These are phyloP conservation scores for Stephania cephalantha DNA, from an alignment of 164 flowering plant species.

Conservation along the genomic window DNA sequence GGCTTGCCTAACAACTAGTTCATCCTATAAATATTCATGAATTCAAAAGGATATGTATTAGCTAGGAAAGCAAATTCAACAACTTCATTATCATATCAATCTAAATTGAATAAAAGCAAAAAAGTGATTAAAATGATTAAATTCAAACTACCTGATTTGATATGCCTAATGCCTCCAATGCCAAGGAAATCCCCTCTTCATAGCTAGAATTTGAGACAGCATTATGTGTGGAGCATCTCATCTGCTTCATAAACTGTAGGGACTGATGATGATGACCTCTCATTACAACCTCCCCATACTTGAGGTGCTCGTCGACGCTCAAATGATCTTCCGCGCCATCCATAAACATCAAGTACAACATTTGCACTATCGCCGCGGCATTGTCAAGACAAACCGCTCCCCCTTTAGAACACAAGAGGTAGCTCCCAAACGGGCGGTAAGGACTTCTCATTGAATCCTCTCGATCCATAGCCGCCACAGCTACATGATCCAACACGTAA, in stretches of 20 bases:
- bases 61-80: background rate
- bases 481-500: conserved; percentile 18
- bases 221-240: conserved; percentile 19
- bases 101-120: background rate
- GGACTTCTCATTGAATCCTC: conserved; percentile 6
- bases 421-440: conserved; percentile 65
- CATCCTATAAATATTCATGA: conserved; percentile 22
- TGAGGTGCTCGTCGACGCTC: conserved; percentile 52
- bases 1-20: conserved; percentile 13
- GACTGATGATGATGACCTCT: conserved; percentile 14
- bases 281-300: conserved; percentile 42
- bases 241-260: conserved; percentile 30
- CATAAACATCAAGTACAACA: conserved; percentile 43
- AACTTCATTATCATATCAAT: background rate
- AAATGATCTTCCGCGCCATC: conserved; percentile 19
- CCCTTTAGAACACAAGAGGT: conserved; percentile 44
- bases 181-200: conserved; percentile 54
- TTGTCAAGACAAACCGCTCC: conserved; percentile 64
- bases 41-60: too few species aligned
- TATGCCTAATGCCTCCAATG: conserved; percentile 51
- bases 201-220: conserved; percentile 28
- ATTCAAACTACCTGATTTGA: conserved; percentile 22
- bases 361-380: conserved; percentile 30
- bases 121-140: background rate
- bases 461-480: conserved; percentile 8